Conservation (phyloP, 2,329 filamentous ascomycete species). For the Apiospora malaysiana region DNA sequence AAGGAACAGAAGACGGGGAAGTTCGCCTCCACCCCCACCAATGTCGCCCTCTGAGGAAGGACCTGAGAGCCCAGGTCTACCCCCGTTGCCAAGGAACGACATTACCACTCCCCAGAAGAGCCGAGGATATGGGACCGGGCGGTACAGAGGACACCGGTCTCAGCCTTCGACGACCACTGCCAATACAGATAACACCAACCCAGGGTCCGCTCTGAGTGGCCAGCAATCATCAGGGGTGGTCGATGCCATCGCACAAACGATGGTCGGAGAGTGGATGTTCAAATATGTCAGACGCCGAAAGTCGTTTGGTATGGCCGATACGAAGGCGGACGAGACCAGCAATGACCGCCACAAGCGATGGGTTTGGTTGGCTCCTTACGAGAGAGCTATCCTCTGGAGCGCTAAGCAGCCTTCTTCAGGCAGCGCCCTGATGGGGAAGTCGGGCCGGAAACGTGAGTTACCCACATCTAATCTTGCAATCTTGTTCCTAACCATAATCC, state of each 20-base stretch:
- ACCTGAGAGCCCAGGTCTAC: constrained; percentile 73
- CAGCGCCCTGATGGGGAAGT: constrained; percentile 88
- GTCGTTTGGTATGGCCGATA: constrained; percentile 83
- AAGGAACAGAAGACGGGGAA: constrained; percentile 55
- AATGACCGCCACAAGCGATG: constrained; percentile 90
- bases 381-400: constrained; percentile 96
- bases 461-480: constrained; percentile 22
- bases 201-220: neutral
- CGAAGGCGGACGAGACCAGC: constrained; percentile 71
- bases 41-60: constrained; percentile 71
- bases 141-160: constrained; percentile 56
- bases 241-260: constrained; percentile 95
- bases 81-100: constrained; percentile 75
- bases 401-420: constrained; percentile 94
- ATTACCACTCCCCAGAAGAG: constrained; percentile 62
- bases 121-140: constrained; percentile 46
- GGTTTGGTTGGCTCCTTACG: constrained; percentile 98
- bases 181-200: constrained; percentile 50
- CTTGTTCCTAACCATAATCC: constrained; percentile 17
- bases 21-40: constrained; percentile 68
- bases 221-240: constrained; percentile 80
- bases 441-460: constrained; percentile 87
- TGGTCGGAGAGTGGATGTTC: constrained; percentile 98
- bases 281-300: constrained; percentile 88
- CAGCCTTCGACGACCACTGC: constrained; percentile 66